phyloP scores from a whole-genome alignment of 73 alveolate species.

The Tetrahymena elliotti region DNA sequence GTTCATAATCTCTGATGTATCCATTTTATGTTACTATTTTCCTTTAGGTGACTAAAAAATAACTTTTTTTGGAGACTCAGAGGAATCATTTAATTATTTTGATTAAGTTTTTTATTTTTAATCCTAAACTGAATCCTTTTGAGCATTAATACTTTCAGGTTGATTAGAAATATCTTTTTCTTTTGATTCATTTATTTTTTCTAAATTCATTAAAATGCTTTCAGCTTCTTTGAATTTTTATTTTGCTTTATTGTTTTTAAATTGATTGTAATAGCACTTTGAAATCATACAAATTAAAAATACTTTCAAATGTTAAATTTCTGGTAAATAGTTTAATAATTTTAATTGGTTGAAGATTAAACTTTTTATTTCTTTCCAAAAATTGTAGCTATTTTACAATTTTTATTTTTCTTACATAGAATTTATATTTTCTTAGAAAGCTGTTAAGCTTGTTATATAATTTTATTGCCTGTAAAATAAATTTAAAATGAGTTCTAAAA shows the following conservation, averaged over 20 bases:
- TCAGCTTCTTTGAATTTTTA: background rate
- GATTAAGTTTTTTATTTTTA: too few species aligned
- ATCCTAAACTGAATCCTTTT: too few species aligned
- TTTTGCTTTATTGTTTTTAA: background rate
- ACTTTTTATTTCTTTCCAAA: background rate
- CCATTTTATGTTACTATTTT: too few species aligned
- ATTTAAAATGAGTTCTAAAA: background rate
- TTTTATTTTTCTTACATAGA: background rate
- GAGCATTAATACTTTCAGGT: background rate
- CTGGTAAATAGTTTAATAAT: background rate
- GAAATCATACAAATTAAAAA: background rate
- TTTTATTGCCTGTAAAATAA: background rate
- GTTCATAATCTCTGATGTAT: too few species aligned
- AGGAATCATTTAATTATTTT: too few species aligned
- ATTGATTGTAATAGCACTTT: background rate
- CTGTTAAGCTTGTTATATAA: background rate
- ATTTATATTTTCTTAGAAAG: background rate
- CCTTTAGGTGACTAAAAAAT: too few species aligned
- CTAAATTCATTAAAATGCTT: too few species aligned
- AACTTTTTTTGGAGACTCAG: too few species aligned
- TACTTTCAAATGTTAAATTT: background rate
- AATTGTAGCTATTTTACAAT: background rate
- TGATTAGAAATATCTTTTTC: background rate
- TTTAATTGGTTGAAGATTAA: background rate
- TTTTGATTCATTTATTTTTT: too few species aligned